Evolutionary conservation across 768 basidiomycete species (phyloP), one percentile per base, ranked within the genome.

Genomic region (Suillus clintonianus): DNA sequence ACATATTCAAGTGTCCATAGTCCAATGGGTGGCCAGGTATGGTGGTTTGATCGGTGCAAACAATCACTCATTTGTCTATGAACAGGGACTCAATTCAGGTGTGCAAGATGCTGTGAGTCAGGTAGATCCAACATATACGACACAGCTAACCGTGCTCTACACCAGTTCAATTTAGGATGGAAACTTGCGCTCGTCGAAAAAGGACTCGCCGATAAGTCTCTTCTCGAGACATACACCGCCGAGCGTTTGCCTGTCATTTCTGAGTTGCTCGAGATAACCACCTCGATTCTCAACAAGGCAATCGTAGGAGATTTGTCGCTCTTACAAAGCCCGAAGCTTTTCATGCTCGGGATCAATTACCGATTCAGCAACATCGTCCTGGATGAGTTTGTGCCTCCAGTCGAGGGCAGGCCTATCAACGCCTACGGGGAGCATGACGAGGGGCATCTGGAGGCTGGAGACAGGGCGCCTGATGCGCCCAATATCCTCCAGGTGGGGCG

Each of bases 241-340:
- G 81, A 82, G 66, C 78, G 82, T 24, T 58, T 81, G 37, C 80
- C 76, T 5, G 78, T 82, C 37, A 78, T 81, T 53, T 74, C 74
- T 11, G 72, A 77, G 56, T 79, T 81, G 77, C 74, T 83, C 30
- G 60, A 75, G 48, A 61, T 68, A 34, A 77, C 79, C 30, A 76
- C 77, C n/a, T 62, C 56, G 4, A 62, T 78, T 5, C 60, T 51
- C 69, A 1, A 62, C 81, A n/a, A n/a, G n/a, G n/a, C n/a, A n/a
- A n/a, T n/a, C n/a, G n/a, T n/a, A n/a, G n/a, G n/a, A n/a, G n/a
- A n/a, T n/a, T n/a, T n/a, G n/a, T n/a, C n/a, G n/a, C n/a, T n/a
- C n/a, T n/a, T n/a, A n/a, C n/a, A n/a, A n/a, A n/a, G n/a, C n/a
- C n/a, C n/a, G 5, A 65, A 70, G 10, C 11, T 64, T 4, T 50